Evolutionary conservation across 2,329 filamentous ascomycete genomes (phyloP).

Genomic region (Meredithiella fracta): DNA sequence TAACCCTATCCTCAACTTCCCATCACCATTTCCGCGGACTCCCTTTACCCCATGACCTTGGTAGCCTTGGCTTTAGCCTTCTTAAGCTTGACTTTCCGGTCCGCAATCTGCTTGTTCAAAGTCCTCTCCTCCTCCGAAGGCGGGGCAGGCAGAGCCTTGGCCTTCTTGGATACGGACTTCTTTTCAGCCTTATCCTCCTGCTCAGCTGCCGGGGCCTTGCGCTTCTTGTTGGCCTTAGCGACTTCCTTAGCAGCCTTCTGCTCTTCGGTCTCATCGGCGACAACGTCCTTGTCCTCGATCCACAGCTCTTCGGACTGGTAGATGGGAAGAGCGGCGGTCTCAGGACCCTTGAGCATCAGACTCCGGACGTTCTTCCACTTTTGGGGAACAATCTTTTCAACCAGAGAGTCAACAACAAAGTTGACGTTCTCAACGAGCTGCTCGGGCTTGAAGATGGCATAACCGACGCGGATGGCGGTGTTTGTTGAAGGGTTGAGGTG

Average conservation of each 20-base stretch:
- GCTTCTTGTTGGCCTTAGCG: constrained; percentile 38
- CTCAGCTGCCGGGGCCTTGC: constrained; percentile 27
- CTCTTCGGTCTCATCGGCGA: constrained; percentile 42
- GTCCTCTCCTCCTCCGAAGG: constrained; percentile 29
- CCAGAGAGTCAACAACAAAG: constrained; percentile 50
- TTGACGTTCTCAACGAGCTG: constrained; percentile 69
- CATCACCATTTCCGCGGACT: not conserved
- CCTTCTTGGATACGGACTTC: constrained; percentile 24
- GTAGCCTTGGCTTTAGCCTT: constrained; percentile 33
- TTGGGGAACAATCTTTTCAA: constrained; percentile 66
- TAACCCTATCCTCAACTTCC: not conserved
- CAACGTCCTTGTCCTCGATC: constrained; percentile 58
- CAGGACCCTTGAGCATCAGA: constrained; percentile 79
- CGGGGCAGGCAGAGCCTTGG: constrained; percentile 23
- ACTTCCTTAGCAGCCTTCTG: constrained; percentile 27
- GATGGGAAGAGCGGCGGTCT: constrained; percentile 79
- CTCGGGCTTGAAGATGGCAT: constrained; percentile 55
- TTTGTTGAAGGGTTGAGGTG: constrained; percentile 64
- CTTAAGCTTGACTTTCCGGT: constrained; percentile 39
- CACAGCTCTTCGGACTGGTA: constrained; percentile 90
- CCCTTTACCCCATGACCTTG: constrained; percentile 8
- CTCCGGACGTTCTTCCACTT: constrained; percentile 75
- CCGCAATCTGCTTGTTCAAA: constrained; percentile 42
- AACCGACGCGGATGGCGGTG: constrained; percentile 65
- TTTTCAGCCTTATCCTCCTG: constrained; percentile 18